phyloP scores from a whole-genome alignment of 2,329 filamentous ascomycete species.

The Paracorniculantispora psalliotae region DNA sequence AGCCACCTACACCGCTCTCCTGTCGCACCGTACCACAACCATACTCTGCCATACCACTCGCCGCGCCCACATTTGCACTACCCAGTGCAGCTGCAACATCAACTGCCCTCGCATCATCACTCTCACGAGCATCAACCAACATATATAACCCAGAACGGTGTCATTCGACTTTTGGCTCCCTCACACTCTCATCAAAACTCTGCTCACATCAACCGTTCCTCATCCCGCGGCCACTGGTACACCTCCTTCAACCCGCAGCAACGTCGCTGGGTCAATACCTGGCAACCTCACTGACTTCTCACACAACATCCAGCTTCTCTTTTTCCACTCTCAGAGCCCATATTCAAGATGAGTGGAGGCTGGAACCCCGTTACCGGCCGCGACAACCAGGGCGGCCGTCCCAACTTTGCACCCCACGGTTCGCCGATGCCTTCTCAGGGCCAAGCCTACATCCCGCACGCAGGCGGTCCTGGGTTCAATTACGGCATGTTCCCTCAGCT shows the following conservation, averaged over 20 bases:
- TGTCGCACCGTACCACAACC: not conserved
- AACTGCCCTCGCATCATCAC: not conserved
- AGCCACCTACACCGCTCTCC: not conserved
- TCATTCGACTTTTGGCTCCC: conserved; percentile 17
- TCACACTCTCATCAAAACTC: conserved; percentile 24
- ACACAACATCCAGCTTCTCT: not conserved
- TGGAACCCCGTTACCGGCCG: conserved; percentile 38
- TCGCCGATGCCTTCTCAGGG: conserved; percentile 30
- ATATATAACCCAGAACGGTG: conserved; percentile 7
- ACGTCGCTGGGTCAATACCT: conserved; percentile 29
- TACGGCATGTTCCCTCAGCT: conserved; percentile 23
- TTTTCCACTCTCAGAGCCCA: not conserved
- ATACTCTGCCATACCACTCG: not conserved
- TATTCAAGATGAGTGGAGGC: conserved; percentile 31
- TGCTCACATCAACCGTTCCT: conserved; percentile 13
- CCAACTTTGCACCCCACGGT: conserved; percentile 29
- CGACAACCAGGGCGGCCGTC: conserved; percentile 29
- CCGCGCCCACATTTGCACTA: too few relatives aligned
- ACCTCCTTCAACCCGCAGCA: conserved; percentile 26
- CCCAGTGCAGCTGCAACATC: conserved; percentile 2
- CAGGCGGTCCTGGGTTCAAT: conserved; percentile 32
- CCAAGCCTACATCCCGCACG: conserved; percentile 34
- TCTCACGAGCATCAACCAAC: not conserved
- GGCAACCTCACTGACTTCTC: conserved; percentile 25
- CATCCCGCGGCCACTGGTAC: conserved; percentile 29